Base-by-base conservation (phyloP, 192 early-diverging fungal genomes). In the Podila epicladia region DNA sequence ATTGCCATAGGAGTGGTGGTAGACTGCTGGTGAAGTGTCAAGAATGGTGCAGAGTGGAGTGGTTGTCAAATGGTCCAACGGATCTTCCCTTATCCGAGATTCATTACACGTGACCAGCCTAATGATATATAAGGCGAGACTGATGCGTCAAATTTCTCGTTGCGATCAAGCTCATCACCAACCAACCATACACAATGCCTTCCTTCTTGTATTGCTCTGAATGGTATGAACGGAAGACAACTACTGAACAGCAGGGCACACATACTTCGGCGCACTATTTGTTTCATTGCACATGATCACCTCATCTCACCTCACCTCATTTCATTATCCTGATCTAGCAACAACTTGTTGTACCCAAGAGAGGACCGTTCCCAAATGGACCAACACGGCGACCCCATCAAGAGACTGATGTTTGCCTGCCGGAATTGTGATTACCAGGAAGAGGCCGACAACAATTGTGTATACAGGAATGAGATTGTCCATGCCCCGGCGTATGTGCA, bases 331-430 rank as follows among this genome's bases (percentile, higher is more conserved):
- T 71, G 68, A 48, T 29, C 51, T 58, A 91, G 94, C 88, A 92
- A 91, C 85, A 95, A 95, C 67, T 83, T 95, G 82, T 85, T 95
- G 69, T 94, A 95, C 74, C 94, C 94, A 61, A 85, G 89, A 75
- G 93, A 94, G 76, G 89, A 95, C 67, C 78, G 85, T 32, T 70
- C 66, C 8, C 35, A 37, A 82, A 61, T 49, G 35, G 35, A 37
- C 35, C 35, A 37, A 37, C 7, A 37, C 35, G 87, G 86, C 20
- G 71, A 80, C 55, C 66, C 73, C 4, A 49, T 45, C 45, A 68
- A 71, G 66, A 72, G 66, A 48, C 82, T 95, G 31, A 82, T 91
- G 74, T 92, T 88, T 75, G 92, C 92, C 19, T 95, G 94, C 80
- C 89, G 93, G 65, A 93, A 93, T 79, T 95, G 94, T 77, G 87